Evolutionary conservation across 2,329 filamentous ascomycete species (phyloP).

Genomic region (Acephala macrosclerotiorum): DNA sequence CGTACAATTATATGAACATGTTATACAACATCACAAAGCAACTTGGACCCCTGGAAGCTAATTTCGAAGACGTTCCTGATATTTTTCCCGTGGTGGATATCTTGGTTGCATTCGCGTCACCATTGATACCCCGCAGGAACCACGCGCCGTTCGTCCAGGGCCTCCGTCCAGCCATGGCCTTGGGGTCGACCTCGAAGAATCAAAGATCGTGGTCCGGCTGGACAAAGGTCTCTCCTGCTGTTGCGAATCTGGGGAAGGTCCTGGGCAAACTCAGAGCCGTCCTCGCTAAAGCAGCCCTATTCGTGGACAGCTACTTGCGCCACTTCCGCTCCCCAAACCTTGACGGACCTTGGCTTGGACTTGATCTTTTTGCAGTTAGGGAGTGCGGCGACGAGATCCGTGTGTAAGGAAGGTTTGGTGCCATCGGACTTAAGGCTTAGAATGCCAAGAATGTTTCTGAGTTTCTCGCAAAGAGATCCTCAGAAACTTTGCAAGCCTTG

Average conservation of each 20-base stretch:
- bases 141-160: conserved; percentile 6
- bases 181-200: conserved; percentile 14
- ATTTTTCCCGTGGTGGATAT: not conserved
- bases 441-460: conserved; percentile 11
- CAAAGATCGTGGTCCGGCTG: not conserved
- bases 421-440: conserved; percentile 10
- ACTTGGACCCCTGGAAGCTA: not conserved
- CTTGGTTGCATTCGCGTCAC: not conserved
- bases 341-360: not conserved
- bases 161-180: conserved; percentile 7
- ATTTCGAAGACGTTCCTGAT: not conserved
- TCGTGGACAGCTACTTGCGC: conserved; percentile 16
- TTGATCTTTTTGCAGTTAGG: not conserved
- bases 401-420: not conserved
- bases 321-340: conserved; percentile 15
- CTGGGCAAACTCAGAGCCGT: conserved; percentile 1
- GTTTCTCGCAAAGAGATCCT: conserved; percentile 13
- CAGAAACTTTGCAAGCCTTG: not conserved
- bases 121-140: conserved; percentile 17
- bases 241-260: conserved; percentile 10
- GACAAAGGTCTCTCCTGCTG: not conserved
- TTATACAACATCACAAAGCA: conserved; percentile 7
- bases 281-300: conserved; percentile 2
- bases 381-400: not conserved
- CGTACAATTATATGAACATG: conserved; percentile 13